Evolutionary conservation across 495 filamentous ascomycete species (phyloP).

Genomic region (Podospora tetraspora): DNA sequence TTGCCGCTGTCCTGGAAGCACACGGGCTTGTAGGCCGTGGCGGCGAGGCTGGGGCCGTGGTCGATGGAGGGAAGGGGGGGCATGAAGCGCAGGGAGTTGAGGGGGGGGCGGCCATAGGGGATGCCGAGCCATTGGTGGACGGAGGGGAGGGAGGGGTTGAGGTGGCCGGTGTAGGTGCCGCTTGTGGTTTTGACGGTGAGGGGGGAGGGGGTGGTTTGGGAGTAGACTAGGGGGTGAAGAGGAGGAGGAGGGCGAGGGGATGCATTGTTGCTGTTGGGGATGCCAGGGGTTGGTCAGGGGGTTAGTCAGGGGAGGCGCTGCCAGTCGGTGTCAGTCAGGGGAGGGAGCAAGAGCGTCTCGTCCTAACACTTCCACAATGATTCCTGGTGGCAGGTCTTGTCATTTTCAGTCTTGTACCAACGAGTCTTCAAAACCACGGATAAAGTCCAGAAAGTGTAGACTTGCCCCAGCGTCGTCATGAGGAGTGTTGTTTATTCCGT

Average conservation of each 20-base stretch:
- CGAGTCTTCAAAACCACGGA: background rate
- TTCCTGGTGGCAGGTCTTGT: background rate
- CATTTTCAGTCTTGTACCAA: background rate
- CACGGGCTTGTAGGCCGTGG: constrained; percentile 34
- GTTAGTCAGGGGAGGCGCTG: background rate
- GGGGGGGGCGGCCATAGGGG: constrained; percentile 47
- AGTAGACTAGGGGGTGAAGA: background rate
- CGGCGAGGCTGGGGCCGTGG: constrained; percentile 41
- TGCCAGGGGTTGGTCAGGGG: too few relatives aligned
- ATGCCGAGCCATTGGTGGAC: constrained; percentile 47
- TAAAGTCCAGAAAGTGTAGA: background rate
- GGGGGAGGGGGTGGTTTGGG: background rate
- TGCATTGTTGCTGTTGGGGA: background rate
- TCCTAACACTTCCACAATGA: too few relatives aligned
- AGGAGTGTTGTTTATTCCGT: background rate
- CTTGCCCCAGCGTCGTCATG: background rate
- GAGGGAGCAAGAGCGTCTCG: too few relatives aligned
- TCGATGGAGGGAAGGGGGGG: constrained; percentile 45
- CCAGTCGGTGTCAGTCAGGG: too few relatives aligned
- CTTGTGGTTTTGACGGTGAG: constrained; percentile 17
- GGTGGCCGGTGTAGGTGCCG: constrained; percentile 16
- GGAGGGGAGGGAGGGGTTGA: background rate
- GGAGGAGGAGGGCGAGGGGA: background rate
- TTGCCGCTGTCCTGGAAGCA: constrained; percentile 9
- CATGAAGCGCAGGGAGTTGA: constrained; percentile 44